These are phyloP conservation scores for Ceratobasidium sp. DNA, from an alignment of 1,284 basidiomycete genomes.

Conservation along the genomic window DNA sequence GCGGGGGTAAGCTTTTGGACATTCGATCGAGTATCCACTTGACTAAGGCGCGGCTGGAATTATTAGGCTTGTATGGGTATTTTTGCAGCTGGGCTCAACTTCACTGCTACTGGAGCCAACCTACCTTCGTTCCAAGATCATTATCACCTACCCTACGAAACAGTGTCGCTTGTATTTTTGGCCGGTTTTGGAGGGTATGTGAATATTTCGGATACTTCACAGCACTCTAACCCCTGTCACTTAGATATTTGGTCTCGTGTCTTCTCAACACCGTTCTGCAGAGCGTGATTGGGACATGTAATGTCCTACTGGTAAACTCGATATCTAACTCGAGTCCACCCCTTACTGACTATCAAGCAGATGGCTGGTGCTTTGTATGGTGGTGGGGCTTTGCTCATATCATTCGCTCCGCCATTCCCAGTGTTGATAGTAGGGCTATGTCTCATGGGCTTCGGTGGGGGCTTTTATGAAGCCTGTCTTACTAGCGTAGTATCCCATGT, in stretches of 20 bases:
- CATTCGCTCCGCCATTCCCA: conserved; percentile 25
- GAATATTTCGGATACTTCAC: neutral
- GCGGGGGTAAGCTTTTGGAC: conserved; percentile 6
- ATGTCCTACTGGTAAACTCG: conserved; percentile 9
- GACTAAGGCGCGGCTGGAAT: neutral
- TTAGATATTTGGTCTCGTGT: conserved; percentile 18
- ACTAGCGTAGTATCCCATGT: conserved; percentile 16
- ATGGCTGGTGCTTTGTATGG: conserved; percentile 11
- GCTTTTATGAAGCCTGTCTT: conserved; percentile 24
- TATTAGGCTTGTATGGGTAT: conserved; percentile 15
- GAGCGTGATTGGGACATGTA: conserved; percentile 15
- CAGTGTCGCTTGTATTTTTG: conserved; percentile 19
- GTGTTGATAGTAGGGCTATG: conserved; percentile 6
- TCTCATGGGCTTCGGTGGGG: conserved; percentile 24
- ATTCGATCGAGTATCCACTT: neutral
- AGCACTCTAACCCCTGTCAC: neutral
- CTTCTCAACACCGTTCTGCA: conserved; percentile 27
- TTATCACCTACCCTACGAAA: conserved; percentile 13
- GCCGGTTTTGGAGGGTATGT: conserved; percentile 26
- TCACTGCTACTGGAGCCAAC: conserved; percentile 33
- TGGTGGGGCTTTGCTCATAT: conserved; percentile 5
- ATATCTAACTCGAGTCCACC: neutral
- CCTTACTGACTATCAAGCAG: neutral
- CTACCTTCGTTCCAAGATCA: conserved; percentile 20
- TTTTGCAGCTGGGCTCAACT: conserved; percentile 29